Percentiles rank a stretch among this genome's conserved stretches.
Conservation (phyloP, 257 asterid species). For the Salvia hispanica region DNA sequence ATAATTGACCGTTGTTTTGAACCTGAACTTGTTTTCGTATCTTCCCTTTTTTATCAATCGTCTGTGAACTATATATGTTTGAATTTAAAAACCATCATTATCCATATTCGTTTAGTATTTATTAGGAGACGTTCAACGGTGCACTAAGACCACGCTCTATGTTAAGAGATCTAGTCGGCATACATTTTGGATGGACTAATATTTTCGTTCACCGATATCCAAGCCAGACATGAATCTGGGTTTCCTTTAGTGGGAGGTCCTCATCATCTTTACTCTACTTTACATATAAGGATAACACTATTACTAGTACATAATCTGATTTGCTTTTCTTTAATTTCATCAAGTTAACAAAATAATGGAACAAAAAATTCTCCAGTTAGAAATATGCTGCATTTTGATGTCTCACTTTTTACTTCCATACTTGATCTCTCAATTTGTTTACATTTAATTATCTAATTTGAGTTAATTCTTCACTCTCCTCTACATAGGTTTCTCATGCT, state of each 20-base stretch:
- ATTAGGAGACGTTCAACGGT: not conserved
- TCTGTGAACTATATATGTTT: not conserved
- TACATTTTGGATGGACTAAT: not conserved
- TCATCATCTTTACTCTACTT: not conserved
- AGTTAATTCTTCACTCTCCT: not conserved
- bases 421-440: not conserved
- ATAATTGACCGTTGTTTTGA: not conserved
- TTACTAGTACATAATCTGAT: not conserved
- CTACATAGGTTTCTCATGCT: too few species aligned
- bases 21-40: not conserved
- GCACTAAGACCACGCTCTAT: not conserved
- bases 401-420: not conserved
- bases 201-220: not conserved
- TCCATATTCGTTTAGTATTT: slow-evolving; percentile 19
- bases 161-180: not conserved
- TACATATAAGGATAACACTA: not conserved
- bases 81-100: slow-evolving; percentile 16
- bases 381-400: not conserved
- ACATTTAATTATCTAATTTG: not conserved
- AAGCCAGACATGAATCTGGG: not conserved
- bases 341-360: not conserved
- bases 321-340: not conserved
- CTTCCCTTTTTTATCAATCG: not conserved
- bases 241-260: too few species aligned
- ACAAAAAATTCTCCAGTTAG: too few species aligned